These are phyloP conservation scores for Lactarius sanguifluus DNA, from an alignment of 768 basidiomycete species.

Conservation along the genomic window DNA sequence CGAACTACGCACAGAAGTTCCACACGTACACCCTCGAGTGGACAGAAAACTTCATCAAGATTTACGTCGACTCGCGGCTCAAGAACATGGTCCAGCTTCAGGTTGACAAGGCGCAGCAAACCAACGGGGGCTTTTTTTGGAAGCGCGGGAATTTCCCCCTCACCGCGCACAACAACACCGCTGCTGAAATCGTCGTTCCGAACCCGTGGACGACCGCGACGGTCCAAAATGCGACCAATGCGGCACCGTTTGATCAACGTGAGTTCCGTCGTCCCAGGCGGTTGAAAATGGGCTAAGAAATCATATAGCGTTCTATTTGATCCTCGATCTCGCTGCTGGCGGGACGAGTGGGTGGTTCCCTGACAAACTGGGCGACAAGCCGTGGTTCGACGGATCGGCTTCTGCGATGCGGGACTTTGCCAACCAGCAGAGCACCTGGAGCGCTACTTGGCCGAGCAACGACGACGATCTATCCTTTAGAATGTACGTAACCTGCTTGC, in stretches of 20 bases:
- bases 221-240: slow-evolving; percentile 40
- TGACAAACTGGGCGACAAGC: slow-evolving; percentile 57
- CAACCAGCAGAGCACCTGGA: slow-evolving; percentile 61
- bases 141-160: slow-evolving; percentile 51
- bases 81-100: slow-evolving; percentile 52
- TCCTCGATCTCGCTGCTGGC: slow-evolving; percentile 78
- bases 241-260: slow-evolving; percentile 59
- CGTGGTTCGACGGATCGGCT: slow-evolving; percentile 63
- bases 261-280: slow-evolving; percentile 27
- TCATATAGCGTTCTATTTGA: slow-evolving; percentile 68
- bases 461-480: slow-evolving; percentile 65
- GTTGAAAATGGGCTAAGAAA: neutral
- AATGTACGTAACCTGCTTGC: slow-evolving; percentile 44
- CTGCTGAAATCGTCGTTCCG: slow-evolving; percentile 41
- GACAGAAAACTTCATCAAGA: slow-evolving; percentile 55
- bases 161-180: slow-evolving; percentile 46
- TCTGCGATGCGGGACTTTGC: slow-evolving; percentile 76
- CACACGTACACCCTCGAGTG: slow-evolving; percentile 60
- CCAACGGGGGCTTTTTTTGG: slow-evolving; percentile 50
- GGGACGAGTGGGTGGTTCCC: slow-evolving; percentile 73
- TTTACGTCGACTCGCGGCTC: slow-evolving; percentile 54
- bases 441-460: slow-evolving; percentile 68
- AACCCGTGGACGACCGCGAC: slow-evolving; percentile 51
- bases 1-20: slow-evolving; percentile 48
- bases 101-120: slow-evolving; percentile 38